Evolutionary conservation across 371 early-diverging fungal genomes (phyloP), one percentile per base, ranked within the genome.

Genomic region (Rhizopus sp.): DNA sequence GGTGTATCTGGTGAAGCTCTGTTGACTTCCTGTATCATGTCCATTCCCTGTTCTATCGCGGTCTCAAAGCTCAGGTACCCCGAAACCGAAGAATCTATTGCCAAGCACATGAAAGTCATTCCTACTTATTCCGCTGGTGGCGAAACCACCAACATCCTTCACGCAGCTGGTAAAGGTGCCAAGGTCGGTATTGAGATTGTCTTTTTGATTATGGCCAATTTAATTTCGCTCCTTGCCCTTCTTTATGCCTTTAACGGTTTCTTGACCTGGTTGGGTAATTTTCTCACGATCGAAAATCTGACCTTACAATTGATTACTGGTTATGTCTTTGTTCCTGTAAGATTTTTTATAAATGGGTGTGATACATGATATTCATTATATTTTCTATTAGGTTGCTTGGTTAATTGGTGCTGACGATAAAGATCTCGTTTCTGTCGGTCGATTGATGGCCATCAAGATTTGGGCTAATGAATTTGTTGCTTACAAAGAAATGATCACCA

Each of bases 391-490:
- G 70, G 46, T 89, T 54, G 88, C 92, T 16, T 89, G 90, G 89
- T 73, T 90, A 60, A 78, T 93, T 48, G 94, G 94, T 48, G 82
- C 88, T 34, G 84, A 87, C 4, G 55, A 52, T 35, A 32, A 55
- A 5, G 84, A 92, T 37, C 59, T 85, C 40, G 73, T 80, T 7
- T 56, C 64, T 16, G 81, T 88, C 9, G 91, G 89, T 33, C 78
- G 86, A 62, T 68, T 93, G 17, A 76, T 94, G 78, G 93, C 89
- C 10, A 86, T 78, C 51, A 94, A 94, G 73, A 81, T 91, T 62
- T 80, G 92, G 66, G 73, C 85, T 45, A 94, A 93, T 73, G 94
- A 94, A 76, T 92, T 93, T 67, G 88, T 86, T 16, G 94, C 94
- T 6, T 94, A 88, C 64, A 50, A 59, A n/a, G 55, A 64, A 38